Base-by-base conservation (phyloP, 83 land plant species). In the Picea engelmannii region DNA sequence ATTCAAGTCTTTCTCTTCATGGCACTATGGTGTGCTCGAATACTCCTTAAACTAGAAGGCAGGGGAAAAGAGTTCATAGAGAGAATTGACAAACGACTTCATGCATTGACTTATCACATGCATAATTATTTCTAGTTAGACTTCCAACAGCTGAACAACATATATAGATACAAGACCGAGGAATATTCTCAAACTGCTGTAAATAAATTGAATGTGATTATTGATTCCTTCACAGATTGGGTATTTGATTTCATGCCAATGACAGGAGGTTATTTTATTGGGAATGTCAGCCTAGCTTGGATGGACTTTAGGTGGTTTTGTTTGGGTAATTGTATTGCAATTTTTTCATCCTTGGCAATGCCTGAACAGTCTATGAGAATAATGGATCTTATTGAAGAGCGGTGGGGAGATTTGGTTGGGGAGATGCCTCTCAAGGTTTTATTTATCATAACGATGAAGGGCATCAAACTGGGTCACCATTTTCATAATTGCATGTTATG, bases 261-360 rank as follows among this genome's bases (percentile, higher is more conserved):
- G 73, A 76, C 52, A 9, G 90, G 90, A 2, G 90, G 90, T 10
- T 88, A 85, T 61, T 83, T 88, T 64, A 65, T 88, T 20, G 90
- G 90, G 23, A 88, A 88, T 73, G 88, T 88, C 59, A 85, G 90
- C n/a, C 90, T 88, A n/a, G 85, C 88, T 11, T 20, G 90, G 16
- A 80, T 88, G 90, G 90, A 88, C 77, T 88, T 88, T 76, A 66
- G 90, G 55, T 88, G 90, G 90, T 88, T 88, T 62, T 76, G 64
- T 24, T 21, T 85, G 2, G 90, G 90, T 4, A 88, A 88, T 63
- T 88, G 90, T 73, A 49, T 88, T 21, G 83, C 90, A 49, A 88
- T 88, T 60, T 24, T 88, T 58, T 60, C 71, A 7, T 88, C 78
- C 12, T 77, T 88, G 18, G 90, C 90, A 13, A 88, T 85, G 1